phyloP scores from a whole-genome alignment of 495 filamentous ascomycete genomes.

The Talaromyces proteolyticus region DNA sequence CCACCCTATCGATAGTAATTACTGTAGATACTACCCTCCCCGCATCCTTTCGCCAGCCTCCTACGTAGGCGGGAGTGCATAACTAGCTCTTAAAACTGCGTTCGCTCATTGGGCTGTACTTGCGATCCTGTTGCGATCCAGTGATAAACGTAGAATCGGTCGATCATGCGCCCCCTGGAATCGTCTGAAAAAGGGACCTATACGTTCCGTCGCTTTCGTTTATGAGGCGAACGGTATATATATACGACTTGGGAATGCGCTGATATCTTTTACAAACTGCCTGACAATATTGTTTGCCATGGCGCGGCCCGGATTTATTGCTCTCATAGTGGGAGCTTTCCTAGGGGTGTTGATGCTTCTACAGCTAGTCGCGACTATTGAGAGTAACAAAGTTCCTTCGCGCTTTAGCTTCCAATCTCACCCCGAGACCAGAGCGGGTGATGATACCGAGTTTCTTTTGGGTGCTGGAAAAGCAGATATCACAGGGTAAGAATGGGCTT shows the following conservation, averaged over 20 bases:
- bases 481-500: constrained; percentile 63
- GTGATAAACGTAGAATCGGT: too few relatives aligned
- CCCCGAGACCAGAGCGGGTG: not conserved
- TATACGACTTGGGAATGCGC: too few relatives aligned
- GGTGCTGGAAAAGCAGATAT: constrained; percentile 94
- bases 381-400: not conserved
- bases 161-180: not conserved
- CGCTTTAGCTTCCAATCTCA: not conserved
- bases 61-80: too few relatives aligned
- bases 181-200: not conserved
- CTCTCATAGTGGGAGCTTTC: not conserved
- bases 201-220: not conserved
- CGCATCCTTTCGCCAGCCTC: not conserved
- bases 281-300: not conserved
- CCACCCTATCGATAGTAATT: too few relatives aligned
- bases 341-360: constrained; percentile 36
- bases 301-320: not conserved
- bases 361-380: constrained; percentile 2
- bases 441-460: constrained; percentile 61
- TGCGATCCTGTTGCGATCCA: not conserved
- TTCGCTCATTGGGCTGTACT: not conserved
- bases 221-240: too few relatives aligned
- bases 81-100: not conserved
- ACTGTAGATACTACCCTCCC: not conserved
- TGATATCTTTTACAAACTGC: too few relatives aligned